A percentile compares a stretch with the other conserved stretches of the same genome.
Evolutionary conservation across 2,329 filamentous ascomycete species (phyloP).

Genomic region (Calonectria ilicicola): DNA sequence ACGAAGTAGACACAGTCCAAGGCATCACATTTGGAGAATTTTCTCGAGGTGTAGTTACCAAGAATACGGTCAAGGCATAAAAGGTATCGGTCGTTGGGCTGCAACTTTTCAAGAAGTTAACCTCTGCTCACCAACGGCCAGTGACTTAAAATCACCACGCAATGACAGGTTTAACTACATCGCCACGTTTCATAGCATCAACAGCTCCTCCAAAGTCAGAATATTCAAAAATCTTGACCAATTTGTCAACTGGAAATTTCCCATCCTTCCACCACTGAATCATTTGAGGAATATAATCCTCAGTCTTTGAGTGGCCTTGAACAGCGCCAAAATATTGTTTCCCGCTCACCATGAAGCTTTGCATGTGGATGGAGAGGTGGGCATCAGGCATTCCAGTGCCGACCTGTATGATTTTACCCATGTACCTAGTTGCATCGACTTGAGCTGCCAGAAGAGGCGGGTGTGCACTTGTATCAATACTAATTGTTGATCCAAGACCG

Average conservation of each 20-base stretch:
- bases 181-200: constrained; percentile 44
- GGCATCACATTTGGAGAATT: constrained; percentile 81
- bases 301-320: constrained; percentile 50
- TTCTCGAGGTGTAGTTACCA: constrained; percentile 71
- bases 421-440: constrained; percentile 55
- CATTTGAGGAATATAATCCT: constrained; percentile 51
- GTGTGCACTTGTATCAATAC: constrained; percentile 63
- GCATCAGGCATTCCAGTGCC: constrained; percentile 58
- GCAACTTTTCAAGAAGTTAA: not conserved
- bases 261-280: constrained; percentile 49
- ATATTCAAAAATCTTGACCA: constrained; percentile 48
- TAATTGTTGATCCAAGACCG: constrained; percentile 58
- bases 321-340: constrained; percentile 60
- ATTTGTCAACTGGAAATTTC: constrained; percentile 47
- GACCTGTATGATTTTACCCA: constrained; percentile 63
- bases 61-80: constrained; percentile 62
- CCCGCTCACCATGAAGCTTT: constrained; percentile 58
- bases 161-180: constrained; percentile 49
- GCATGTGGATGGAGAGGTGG: constrained; percentile 55
- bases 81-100: not conserved
- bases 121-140: not conserved
- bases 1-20: constrained; percentile 77
- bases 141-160: constrained; percentile 35
- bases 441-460: constrained; percentile 54
- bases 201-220: constrained; percentile 44